Evolutionary conservation across 2,329 filamentous ascomycete species (phyloP).

Genomic region (Neopestalotiopsis sp.): DNA sequence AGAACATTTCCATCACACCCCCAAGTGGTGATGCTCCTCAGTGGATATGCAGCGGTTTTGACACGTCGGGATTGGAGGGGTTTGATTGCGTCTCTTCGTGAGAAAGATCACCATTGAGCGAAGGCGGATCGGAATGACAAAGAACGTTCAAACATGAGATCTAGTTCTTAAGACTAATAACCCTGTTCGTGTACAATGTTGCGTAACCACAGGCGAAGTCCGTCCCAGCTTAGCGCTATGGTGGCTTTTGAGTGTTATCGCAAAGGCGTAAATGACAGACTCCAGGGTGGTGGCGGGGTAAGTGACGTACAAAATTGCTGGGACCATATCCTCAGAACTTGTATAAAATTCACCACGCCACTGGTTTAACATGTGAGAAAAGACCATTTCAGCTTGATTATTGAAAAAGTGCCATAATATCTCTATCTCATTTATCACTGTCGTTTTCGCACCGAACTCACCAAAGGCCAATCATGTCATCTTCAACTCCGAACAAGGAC

Average conservation of each 20-base stretch:
- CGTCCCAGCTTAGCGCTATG: background rate
- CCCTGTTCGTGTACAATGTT: too few species aligned
- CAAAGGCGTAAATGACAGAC: slow-evolving; percentile 6
- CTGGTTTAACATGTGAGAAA: background rate
- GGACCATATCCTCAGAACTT: background rate
- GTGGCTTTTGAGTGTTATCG: background rate
- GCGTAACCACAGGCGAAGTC: too few species aligned
- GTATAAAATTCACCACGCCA: background rate
- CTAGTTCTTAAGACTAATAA: too few species aligned
- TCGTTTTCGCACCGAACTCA: background rate
- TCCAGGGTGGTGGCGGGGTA: background rate
- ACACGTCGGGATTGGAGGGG: slow-evolving; percentile 16
- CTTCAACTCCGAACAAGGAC: slow-evolving; percentile 22
- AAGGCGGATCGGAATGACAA: too few species aligned
- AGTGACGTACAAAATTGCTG: background rate
- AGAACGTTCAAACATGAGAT: too few species aligned
- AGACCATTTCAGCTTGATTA: background rate
- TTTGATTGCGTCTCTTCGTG: slow-evolving; percentile 18
- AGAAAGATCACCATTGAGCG: background rate
- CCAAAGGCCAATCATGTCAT: slow-evolving; percentile 14
- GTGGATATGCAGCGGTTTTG: slow-evolving; percentile 20
- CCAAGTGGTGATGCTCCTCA: slow-evolving; percentile 14
- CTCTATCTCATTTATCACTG: background rate
- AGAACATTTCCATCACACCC: slow-evolving; percentile 18
- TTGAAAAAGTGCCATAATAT: background rate